Percentiles rank a stretch among this genome's conserved stretches.
phyloP scores from a whole-genome alignment of 192 early-diverging fungal genomes.

The Backusella luteola region DNA sequence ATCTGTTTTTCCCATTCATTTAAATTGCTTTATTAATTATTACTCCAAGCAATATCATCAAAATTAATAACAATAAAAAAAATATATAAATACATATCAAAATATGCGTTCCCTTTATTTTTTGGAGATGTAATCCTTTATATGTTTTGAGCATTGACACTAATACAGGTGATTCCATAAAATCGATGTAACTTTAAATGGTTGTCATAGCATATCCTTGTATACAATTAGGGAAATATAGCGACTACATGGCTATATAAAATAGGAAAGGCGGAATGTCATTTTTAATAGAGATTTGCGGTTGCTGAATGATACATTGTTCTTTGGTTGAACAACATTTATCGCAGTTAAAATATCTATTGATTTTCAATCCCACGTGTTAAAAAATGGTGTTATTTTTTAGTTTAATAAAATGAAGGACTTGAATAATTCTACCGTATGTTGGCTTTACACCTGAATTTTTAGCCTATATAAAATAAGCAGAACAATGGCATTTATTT shows the following conservation, averaged over 20 bases:
- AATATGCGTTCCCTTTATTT: background rate
- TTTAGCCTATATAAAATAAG: too few relatives aligned
- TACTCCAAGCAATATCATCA: background rate
- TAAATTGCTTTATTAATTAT: background rate
- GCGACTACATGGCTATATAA: background rate
- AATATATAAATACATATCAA: background rate
- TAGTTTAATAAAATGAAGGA: background rate
- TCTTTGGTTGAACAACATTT: background rate
- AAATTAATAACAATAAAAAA: background rate
- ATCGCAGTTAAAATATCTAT: background rate
- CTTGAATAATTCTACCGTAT: background rate
- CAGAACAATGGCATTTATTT: too few relatives aligned
- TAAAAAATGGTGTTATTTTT: background rate
- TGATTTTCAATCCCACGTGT: background rate
- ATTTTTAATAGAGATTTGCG: background rate
- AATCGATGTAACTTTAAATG: background rate
- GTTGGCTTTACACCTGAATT: background rate
- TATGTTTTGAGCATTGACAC: background rate
- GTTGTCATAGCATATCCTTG: too few relatives aligned
- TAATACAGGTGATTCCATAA: background rate
- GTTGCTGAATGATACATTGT: background rate
- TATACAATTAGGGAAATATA: background rate
- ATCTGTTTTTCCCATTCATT: background rate
- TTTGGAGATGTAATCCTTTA: background rate
- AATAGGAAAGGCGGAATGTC: background rate